These are phyloP conservation scores for Kodamaea lidongshanica DNA, from an alignment of 805 yeast genomes.

Conservation along the genomic window DNA sequence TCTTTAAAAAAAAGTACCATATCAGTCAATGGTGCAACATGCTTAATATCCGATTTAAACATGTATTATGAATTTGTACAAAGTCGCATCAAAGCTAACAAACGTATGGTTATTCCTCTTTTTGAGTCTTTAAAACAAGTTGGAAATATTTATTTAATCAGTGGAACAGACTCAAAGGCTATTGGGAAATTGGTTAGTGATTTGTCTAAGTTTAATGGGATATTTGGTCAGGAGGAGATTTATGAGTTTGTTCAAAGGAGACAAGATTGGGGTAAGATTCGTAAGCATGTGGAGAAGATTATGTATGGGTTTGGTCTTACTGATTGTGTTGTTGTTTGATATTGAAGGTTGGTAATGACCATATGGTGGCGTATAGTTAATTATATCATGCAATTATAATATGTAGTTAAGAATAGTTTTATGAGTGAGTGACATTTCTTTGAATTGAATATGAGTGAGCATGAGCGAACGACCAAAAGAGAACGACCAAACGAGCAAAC, in stretches of 20 bases:
- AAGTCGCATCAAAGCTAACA: conserved; percentile 44
- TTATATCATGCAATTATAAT: no score
- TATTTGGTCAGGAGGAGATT: conserved; percentile 89
- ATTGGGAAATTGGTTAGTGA: conserved; percentile 81
- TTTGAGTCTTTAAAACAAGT: conserved; percentile 77
- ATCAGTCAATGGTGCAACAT: conserved; percentile 77
- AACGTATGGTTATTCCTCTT: conserved; percentile 65
- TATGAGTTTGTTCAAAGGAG: conserved; percentile 85
- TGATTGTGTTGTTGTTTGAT: conserved; percentile 59
- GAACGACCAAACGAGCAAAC: no score
- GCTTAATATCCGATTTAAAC: conserved; percentile 76
- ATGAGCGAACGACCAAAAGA: no score
- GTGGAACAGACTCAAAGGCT: conserved; percentile 68
- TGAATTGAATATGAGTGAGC: no score
- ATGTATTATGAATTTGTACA: conserved; percentile 65
- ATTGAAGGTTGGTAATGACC: no score
- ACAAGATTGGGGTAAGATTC: conserved; percentile 76
- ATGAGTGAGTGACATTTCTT: no score
- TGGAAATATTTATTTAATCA: conserved; percentile 75
- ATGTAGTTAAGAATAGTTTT: no score
- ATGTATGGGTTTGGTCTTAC: conserved; percentile 84
- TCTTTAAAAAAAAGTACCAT: conserved; percentile 65
- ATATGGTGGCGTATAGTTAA: no score
- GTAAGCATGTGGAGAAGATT: conserved; percentile 81
- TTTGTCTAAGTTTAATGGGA: conserved; percentile 78